These are phyloP conservation scores for Eucalyptus decipiens DNA, from an alignment of 345 rosid species.

Conservation along the genomic window DNA sequence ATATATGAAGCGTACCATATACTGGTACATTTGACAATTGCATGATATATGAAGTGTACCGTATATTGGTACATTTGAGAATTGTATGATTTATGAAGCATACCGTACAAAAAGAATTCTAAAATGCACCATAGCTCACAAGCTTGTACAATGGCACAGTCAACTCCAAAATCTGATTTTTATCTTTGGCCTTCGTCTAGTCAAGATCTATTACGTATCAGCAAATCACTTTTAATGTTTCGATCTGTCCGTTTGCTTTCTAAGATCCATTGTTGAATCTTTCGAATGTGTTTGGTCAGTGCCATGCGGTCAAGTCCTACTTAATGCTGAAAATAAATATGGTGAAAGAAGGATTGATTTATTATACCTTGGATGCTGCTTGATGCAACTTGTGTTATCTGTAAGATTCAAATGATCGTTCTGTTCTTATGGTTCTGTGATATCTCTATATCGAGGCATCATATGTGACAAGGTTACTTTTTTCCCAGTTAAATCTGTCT, in stretches of 20 bases:
- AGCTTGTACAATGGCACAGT: background rate
- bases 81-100: background rate
- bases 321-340: background rate
- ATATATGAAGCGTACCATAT: background rate
- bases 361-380: background rate
- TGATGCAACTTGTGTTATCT: background rate
- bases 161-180: background rate
- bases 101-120: background rate
- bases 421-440: background rate
- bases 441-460: background rate
- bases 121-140: background rate
- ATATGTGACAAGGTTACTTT: background rate
- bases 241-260: background rate
- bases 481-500: conserved; percentile 66
- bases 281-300: background rate
- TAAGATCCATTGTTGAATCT: background rate
- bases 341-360: background rate
- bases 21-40: background rate
- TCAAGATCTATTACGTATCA: background rate
- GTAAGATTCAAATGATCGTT: background rate
- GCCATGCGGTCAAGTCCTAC: background rate
- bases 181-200: background rate
- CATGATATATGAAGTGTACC: background rate
- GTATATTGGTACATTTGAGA: background rate
- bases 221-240: background rate